Percentiles rank a stretch among this genome's conserved stretches.
Conservation (phyloP, 495 filamentous ascomycete genomes). For the Penicillium maclennaniae region DNA sequence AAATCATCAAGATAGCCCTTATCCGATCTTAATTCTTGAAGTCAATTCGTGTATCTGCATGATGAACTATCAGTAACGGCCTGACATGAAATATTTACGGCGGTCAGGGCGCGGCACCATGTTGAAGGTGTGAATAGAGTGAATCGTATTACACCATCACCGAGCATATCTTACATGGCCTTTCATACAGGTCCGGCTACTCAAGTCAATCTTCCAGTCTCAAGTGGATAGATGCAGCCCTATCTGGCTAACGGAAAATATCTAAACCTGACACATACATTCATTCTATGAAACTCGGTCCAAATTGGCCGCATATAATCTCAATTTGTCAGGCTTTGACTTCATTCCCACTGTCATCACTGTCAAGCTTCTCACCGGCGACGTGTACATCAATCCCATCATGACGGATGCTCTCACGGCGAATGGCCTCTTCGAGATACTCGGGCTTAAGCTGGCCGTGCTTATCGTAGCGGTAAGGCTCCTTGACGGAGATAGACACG, state of each 20-base stretch:
- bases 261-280: not conserved
- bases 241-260: not conserved
- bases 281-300: not conserved
- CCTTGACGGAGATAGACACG: conserved; percentile 53
- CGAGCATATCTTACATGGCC: too few species aligned
- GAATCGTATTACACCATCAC: too few species aligned
- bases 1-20: too few species aligned
- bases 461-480: conserved; percentile 65
- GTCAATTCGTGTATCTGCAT: too few species aligned
- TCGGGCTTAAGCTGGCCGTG: conserved; percentile 53
- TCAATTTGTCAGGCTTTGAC: not conserved
- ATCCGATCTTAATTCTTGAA: too few species aligned
- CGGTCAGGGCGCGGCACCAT: too few species aligned
- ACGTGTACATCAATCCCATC: conserved; percentile 8
- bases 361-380: conserved; percentile 27
- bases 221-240: not conserved
- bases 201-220: not conserved
- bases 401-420: conserved; percentile 5
- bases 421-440: conserved; percentile 26
- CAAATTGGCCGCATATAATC: not conserved
- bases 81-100: too few species aligned
- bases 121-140: too few species aligned
- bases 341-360: conserved; percentile 36
- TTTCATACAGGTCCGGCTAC: not conserved
- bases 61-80: too few species aligned